These are phyloP conservation scores for Leccinum disarticulatum DNA, from an alignment of 768 basidiomycete genomes.

Conservation along the genomic window DNA sequence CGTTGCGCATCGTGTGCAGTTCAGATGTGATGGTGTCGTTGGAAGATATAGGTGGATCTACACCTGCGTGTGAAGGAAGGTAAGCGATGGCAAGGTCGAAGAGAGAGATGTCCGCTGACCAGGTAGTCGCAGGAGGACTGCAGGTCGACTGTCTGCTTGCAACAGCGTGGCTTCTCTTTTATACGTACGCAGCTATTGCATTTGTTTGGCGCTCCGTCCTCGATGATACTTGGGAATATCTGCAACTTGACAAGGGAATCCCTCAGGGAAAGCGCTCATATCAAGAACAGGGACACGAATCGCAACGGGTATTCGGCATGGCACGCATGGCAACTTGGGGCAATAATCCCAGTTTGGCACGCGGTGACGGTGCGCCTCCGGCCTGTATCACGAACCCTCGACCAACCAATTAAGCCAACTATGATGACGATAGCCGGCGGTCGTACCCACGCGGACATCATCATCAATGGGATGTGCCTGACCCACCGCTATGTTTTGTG, in stretches of 20 bases:
- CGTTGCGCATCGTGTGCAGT: constrained; percentile 8
- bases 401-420: not conserved
- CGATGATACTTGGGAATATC: not conserved
- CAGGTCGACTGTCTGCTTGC: not conserved
- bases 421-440: not conserved
- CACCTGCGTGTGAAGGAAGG: constrained; percentile 6
- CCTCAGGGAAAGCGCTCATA: not conserved
- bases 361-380: not conserved
- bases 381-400: not conserved
- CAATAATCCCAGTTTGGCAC: not conserved
- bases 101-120: constrained; percentile 3
- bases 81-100: not conserved
- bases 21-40: not conserved
- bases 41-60: not conserved
- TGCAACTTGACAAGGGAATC: not conserved
- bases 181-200: constrained; percentile 6
- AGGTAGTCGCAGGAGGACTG: not conserved
- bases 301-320: not conserved
- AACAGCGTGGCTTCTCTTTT: constrained; percentile 1
- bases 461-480: not conserved
- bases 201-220: not conserved
- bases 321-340: not conserved
- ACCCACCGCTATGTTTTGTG: not conserved
- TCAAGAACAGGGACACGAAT: not conserved
- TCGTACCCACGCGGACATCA: not conserved